These are phyloP conservation scores for Diplotaxis tenuifolia DNA, from an alignment of 345 rosid species.

Conservation along the genomic window DNA sequence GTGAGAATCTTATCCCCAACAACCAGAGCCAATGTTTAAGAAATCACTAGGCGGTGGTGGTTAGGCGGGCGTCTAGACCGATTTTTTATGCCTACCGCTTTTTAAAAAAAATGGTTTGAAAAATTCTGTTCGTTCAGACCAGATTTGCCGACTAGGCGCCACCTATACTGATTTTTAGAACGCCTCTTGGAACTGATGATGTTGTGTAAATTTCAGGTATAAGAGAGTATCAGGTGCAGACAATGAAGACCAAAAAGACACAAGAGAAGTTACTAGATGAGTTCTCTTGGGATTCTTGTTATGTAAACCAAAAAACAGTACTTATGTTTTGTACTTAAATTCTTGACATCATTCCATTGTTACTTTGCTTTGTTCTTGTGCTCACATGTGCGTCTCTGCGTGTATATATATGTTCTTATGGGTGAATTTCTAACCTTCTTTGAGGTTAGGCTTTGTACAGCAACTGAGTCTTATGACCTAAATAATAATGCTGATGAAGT, in stretches of 20 bases:
- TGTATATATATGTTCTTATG: slow-evolving; percentile 31
- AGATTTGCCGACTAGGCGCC: too few relatives aligned
- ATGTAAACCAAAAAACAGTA: slow-evolving; percentile 15
- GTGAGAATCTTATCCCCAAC: background rate
- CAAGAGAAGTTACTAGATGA: slow-evolving; percentile 34
- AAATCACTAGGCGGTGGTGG: background rate
- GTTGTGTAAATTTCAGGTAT: slow-evolving; percentile 7
- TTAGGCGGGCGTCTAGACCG: background rate
- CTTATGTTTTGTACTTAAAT: slow-evolving; percentile 25
- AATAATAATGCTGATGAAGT: slow-evolving; percentile 17
- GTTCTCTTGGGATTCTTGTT: slow-evolving; percentile 18
- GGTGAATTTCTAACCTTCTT: slow-evolving; percentile 1
- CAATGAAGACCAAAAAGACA: slow-evolving; percentile 30
- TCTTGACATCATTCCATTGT: slow-evolving; percentile 24
- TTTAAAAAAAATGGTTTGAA: too few relatives aligned
- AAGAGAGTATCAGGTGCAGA: slow-evolving; percentile 20
- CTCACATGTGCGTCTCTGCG: slow-evolving; percentile 18
- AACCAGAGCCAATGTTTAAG: background rate
- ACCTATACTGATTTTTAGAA: too few relatives aligned
- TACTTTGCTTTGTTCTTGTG: slow-evolving; percentile 19
- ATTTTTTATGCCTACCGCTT: too few relatives aligned
- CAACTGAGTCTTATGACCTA: slow-evolving; percentile 1
- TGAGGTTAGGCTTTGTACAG: slow-evolving; percentile 21
- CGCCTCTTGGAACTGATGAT: background rate
- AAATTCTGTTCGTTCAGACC: too few relatives aligned